Conservation (phyloP, 768 basidiomycete species). For the Termitomyces sp. region DNA sequence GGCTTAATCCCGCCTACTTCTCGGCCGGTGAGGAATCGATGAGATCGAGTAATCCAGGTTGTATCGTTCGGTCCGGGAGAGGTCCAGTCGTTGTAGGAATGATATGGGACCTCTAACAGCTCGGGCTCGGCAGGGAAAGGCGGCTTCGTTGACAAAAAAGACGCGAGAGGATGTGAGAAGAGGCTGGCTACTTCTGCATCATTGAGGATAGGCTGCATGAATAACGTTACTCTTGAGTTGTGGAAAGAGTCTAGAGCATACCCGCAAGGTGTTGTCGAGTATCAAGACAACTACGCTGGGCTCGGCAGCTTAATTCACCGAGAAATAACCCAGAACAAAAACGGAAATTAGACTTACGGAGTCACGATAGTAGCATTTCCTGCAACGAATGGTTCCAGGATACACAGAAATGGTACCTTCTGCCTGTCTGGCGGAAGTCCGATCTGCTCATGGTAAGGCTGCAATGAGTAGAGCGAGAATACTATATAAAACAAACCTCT, state of each 20-base stretch:
- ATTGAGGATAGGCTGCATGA: slow-evolving; percentile 71
- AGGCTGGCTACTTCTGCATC: slow-evolving; percentile 71
- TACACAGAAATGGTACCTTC: slow-evolving; percentile 72
- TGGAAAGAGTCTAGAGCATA: slow-evolving; percentile 24
- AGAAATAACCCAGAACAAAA: neutral
- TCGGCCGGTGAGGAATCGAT: slow-evolving; percentile 82
- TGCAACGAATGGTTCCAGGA: slow-evolving; percentile 77
- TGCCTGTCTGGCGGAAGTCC: slow-evolving; percentile 71
- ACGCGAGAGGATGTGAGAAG: slow-evolving; percentile 80
- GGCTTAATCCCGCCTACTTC: slow-evolving; percentile 85
- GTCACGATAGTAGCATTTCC: slow-evolving; percentile 73
- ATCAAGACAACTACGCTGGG: slow-evolving; percentile 81
- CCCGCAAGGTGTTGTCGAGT: slow-evolving; percentile 71
- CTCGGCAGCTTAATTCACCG: neutral
- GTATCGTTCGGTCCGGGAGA: slow-evolving; percentile 37
- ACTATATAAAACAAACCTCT: slow-evolving; percentile 49
- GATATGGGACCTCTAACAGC: slow-evolving; percentile 55
- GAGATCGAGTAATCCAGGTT: slow-evolving; percentile 48
- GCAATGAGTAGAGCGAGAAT: neutral
- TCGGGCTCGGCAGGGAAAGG: slow-evolving; percentile 56
- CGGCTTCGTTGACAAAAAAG: slow-evolving; percentile 62
- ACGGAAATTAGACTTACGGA: slow-evolving; percentile 51
- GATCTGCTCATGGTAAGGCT: slow-evolving; percentile 44
- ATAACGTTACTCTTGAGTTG: neutral
- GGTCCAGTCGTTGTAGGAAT: slow-evolving; percentile 55